A percentile compares a stretch with the other conserved stretches of the same genome.
These are phyloP conservation scores for Dendrocalamus latiflorus DNA, from an alignment of 202 grass and related monocot genomes.

Conservation along the genomic window DNA sequence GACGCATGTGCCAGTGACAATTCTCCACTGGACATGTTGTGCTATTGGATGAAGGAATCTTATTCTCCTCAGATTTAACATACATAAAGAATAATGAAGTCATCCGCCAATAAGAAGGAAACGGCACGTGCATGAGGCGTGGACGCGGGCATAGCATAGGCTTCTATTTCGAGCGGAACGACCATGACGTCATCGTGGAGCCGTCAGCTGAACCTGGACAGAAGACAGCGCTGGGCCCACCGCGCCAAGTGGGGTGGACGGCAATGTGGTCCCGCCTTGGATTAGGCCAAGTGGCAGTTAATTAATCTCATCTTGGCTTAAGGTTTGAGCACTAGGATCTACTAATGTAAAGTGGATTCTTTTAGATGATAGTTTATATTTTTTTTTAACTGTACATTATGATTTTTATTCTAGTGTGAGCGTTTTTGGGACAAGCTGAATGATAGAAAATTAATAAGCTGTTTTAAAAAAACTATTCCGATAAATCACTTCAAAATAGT, in stretches of 20 bases:
- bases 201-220: conserved; percentile 45
- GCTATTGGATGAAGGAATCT: background rate
- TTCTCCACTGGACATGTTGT: background rate
- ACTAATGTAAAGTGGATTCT: too few relatives aligned
- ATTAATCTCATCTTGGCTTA: too few relatives aligned
- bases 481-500: too few relatives aligned
- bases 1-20: background rate
- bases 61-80: background rate
- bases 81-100: background rate
- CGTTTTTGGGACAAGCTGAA: too few relatives aligned
- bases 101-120: background rate
- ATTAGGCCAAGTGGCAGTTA: too few relatives aligned
- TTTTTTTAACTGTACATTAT: too few relatives aligned
- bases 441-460: too few relatives aligned
- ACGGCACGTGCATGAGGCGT: background rate
- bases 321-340: too few relatives aligned
- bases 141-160: background rate
- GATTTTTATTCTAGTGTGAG: too few relatives aligned
- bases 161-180: conserved; percentile 7
- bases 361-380: too few relatives aligned
- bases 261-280: background rate
- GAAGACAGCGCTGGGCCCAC: conserved; percentile 5
- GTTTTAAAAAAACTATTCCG: too few relatives aligned
- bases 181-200: conserved; percentile 19
- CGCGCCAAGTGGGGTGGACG: conserved; percentile 23